Base-by-base conservation (phyloP, 129 eudicot genomes). In the Escallonia rubra region DNA sequence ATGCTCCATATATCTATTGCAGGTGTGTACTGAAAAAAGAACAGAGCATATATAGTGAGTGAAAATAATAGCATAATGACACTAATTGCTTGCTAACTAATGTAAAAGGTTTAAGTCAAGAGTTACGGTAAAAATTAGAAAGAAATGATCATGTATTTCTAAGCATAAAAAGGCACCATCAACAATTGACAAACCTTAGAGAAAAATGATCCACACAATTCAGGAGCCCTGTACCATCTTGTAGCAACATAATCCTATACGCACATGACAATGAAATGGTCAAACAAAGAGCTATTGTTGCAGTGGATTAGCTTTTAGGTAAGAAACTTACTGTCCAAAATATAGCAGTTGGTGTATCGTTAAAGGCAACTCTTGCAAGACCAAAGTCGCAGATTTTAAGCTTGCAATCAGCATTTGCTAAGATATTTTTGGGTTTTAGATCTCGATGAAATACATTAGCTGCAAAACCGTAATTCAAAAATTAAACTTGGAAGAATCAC, bases 171-270 rank as follows among this genome's bases (percentile, higher is more conserved):
- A 43, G 47, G 40, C 8, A 4, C 34, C 7, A 2, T 59, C 39
- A 13, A 14, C 52, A n/a, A 50, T 12, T 40, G 7, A 9, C 41
- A 12, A 53, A 92, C 98, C 96, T 92, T 92, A 23, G 98, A 92
- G 89, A 88, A 92, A 80, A 92, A 92, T 57, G 98, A 92, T 34
- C 98, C 98, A 62, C 98, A 92, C 67, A 92, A 70, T 73, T 92
- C 98, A 61, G 98, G 98, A 85, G 97, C 97, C 74, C 97, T 85
- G 69, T 91, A 91, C 97, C 97, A 91, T 68, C 97, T 79, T 65
- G 98, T 92, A 55, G 98, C 98, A 66, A 92, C 98, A 62, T 92
- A 92, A 82, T 92, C 98, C 98, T 92, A 72, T 41, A 56, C 47
- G 40, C 15, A 69, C 44, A 69, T 46, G 7, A 53, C 59, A 52